Conservation (phyloP, 345 rosid genomes). For the Cardamine resedifolia region DNA sequence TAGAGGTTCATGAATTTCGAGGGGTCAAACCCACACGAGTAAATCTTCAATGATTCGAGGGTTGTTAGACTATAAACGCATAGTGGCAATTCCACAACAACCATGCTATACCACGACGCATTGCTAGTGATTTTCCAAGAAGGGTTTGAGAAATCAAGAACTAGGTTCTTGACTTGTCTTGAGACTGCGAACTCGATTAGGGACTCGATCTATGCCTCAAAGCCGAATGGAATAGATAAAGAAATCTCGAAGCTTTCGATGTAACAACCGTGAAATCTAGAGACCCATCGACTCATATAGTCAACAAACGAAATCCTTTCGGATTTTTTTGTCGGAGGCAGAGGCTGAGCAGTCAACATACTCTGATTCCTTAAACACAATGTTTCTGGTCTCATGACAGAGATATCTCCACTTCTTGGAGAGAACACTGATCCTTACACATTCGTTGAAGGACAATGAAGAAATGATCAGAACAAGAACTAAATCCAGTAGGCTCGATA, state of each 20-base stretch:
- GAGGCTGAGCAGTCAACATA: slow-evolving; percentile 23
- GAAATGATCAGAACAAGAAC: slow-evolving; percentile 30
- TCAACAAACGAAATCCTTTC: slow-evolving; percentile 22
- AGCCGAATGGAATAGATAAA: slow-evolving; percentile 28
- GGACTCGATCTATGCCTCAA: neutral
- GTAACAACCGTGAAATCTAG: neutral
- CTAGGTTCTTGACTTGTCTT: neutral
- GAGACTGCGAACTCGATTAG: neutral
- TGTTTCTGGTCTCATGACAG: slow-evolving; percentile 22
- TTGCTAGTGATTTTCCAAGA: neutral
- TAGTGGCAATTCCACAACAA: neutral
- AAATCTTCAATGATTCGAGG: neutral
- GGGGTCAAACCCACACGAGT: neutral
- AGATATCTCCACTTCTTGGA: slow-evolving; percentile 36
- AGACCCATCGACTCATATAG: slow-evolving; percentile 27
- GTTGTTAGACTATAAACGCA: neutral
- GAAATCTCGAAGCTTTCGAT: slow-evolving; percentile 21
- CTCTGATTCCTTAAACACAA: slow-evolving; percentile 37
- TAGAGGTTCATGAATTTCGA: slow-evolving; percentile 15
- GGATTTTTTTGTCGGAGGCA: slow-evolving; percentile 1
- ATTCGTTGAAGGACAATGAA: slow-evolving; percentile 45
- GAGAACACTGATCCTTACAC: slow-evolving; percentile 37
- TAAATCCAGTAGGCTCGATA: slow-evolving; percentile 19
- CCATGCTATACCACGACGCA: neutral
- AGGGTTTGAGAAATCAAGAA: neutral